phyloP scores from a whole-genome alignment of 345 rosid genomes.

The Arabidopsis arenosa region DNA sequence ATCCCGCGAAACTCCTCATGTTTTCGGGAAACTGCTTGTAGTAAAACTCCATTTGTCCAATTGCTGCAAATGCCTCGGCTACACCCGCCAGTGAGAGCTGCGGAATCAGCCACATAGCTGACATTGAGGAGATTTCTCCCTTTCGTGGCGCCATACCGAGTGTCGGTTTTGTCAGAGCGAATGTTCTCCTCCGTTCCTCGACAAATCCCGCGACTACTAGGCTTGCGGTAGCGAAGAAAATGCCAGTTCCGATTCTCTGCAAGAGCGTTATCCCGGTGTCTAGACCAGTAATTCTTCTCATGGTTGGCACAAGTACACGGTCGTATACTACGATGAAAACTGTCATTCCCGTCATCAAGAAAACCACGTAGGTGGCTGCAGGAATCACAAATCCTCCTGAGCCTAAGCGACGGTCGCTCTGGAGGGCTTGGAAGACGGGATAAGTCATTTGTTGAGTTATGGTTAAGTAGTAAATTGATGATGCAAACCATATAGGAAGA shows the following conservation, averaged over 20 bases:
- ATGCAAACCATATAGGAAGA: slow-evolving; percentile 64
- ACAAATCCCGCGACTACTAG: slow-evolving; percentile 54
- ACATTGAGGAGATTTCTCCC: slow-evolving; percentile 62
- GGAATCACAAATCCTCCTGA: slow-evolving; percentile 57
- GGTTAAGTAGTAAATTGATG: slow-evolving; percentile 50
- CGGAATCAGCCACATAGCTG: slow-evolving; percentile 62
- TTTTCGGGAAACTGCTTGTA: slow-evolving; percentile 66
- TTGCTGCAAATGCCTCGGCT: slow-evolving; percentile 53
- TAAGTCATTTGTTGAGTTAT: slow-evolving; percentile 60
- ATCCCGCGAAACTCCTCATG: slow-evolving; percentile 59
- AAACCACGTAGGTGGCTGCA: slow-evolving; percentile 62
- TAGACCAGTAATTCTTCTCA: slow-evolving; percentile 51
- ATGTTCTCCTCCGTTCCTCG: slow-evolving; percentile 51
- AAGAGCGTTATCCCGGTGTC: slow-evolving; percentile 54
- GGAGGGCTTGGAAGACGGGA: slow-evolving; percentile 67
- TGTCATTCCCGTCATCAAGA: slow-evolving; percentile 58
- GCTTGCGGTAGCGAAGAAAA: slow-evolving; percentile 48
- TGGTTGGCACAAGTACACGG: slow-evolving; percentile 52
- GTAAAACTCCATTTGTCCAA: slow-evolving; percentile 56
- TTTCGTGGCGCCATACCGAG: slow-evolving; percentile 50
- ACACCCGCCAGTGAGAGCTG: slow-evolving; percentile 59
- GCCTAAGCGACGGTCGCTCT: slow-evolving; percentile 55
- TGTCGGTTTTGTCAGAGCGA: slow-evolving; percentile 55
- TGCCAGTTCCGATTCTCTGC: slow-evolving; percentile 56
- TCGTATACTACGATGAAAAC: slow-evolving; percentile 64